These are phyloP conservation scores for Penicillium robsamsonii DNA, from an alignment of 495 filamentous ascomycete species.

Conservation along the genomic window DNA sequence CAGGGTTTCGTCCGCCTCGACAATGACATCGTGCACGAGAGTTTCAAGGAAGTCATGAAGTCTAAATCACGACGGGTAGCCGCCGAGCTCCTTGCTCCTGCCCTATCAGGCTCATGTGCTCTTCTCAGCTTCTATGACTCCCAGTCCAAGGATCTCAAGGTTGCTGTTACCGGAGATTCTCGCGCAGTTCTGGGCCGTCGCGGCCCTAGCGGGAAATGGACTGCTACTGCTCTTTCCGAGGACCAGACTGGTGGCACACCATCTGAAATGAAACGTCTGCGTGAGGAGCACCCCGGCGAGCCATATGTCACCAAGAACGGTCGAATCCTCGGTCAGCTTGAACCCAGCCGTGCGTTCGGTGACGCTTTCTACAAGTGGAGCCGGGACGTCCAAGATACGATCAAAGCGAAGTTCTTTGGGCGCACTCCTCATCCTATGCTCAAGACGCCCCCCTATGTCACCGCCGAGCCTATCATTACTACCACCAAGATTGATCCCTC, in stretches of 20 bases:
- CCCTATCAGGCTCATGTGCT: conserved; percentile 92
- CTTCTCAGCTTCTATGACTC: conserved; percentile 96
- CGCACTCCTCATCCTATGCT: conserved; percentile 66
- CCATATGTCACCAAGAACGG: conserved; percentile 80
- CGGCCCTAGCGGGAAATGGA: conserved; percentile 81
- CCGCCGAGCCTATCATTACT: conserved; percentile 91
- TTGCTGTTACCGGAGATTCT: conserved; percentile 94
- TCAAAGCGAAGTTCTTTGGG: conserved; percentile 83
- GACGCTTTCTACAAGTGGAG: conserved; percentile 98
- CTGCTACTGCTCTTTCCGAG: conserved; percentile 79
- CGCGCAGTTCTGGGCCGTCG: conserved; percentile 87
- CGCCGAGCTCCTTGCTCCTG: conserved; percentile 87
- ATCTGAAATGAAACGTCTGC: conserved; percentile 77
- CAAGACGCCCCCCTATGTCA: conserved; percentile 95
- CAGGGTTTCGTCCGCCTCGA: conserved; percentile 84
- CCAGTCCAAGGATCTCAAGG: conserved; percentile 73
- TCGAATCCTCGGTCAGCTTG: conserved; percentile 84
- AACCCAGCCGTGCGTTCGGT: conserved; percentile 91
- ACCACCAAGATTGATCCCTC: conserved; percentile 91
- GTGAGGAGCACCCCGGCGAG: conserved; percentile 83
- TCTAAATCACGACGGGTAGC: conserved; percentile 82
- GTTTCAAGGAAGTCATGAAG: conserved; percentile 82
- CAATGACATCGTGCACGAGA: conserved; percentile 87
- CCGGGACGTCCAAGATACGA: conserved; percentile 71
- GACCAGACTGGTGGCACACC: conserved; percentile 90